These are phyloP conservation scores for Fomitopsis serialis DNA, from an alignment of 768 basidiomycete genomes.

Conservation along the genomic window DNA sequence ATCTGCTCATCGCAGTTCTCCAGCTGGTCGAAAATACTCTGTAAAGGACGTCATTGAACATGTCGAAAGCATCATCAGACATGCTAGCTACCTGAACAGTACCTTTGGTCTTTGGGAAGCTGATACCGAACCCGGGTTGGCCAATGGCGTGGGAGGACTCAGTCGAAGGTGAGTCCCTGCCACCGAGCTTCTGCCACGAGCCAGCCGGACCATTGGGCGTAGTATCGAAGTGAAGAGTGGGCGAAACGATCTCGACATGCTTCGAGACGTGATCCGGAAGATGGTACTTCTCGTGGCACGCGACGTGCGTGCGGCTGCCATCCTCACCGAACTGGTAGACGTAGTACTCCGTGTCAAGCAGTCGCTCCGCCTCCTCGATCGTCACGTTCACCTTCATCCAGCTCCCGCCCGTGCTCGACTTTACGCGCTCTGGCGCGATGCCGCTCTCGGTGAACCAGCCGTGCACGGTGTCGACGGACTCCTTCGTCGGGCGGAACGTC, in stretches of 20 bases:
- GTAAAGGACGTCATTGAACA: constrained; percentile 1
- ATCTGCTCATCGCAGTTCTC: constrained; percentile 23
- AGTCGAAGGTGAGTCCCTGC: constrained; percentile 3
- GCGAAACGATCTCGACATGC: constrained; percentile 65
- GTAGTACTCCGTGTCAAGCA: constrained; percentile 46
- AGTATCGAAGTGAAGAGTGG: constrained; percentile 63
- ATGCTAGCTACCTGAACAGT: constrained; percentile 1
- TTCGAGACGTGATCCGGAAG: constrained; percentile 52
- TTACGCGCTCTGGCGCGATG: constrained; percentile 31
- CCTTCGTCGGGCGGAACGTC: constrained; percentile 39
- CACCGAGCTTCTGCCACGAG: background rate
- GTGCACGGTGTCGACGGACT: constrained; percentile 36
- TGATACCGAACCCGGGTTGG: constrained; percentile 7
- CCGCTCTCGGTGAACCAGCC: constrained; percentile 40
- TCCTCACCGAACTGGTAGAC: constrained; percentile 39
- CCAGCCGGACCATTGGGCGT: constrained; percentile 24
- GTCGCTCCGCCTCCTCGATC: constrained; percentile 37
- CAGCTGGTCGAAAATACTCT: constrained; percentile 13
- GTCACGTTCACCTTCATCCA: constrained; percentile 41
- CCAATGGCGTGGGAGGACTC: constrained; percentile 4
- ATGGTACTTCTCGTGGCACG: constrained; percentile 59
- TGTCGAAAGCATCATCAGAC: background rate
- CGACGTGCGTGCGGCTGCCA: constrained; percentile 46
- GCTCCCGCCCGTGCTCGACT: constrained; percentile 34
- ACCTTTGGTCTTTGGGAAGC: constrained; percentile 7